A percentile compares a stretch with the other conserved stretches of the same genome.
phyloP scores from a whole-genome alignment of 805 yeast species.

The Candida fluviatilis region DNA sequence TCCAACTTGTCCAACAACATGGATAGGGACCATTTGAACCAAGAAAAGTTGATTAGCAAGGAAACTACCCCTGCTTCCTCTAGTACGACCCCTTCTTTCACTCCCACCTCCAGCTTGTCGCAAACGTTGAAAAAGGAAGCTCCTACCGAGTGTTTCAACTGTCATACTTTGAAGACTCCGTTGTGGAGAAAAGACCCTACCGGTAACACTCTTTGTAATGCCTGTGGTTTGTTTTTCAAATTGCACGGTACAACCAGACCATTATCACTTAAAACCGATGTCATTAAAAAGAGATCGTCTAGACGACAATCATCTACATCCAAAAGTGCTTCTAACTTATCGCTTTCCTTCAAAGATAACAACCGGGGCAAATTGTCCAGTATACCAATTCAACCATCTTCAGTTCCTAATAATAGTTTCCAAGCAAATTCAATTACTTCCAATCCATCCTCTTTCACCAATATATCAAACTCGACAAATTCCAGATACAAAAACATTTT shows the following conservation, averaged over 20 bases:
- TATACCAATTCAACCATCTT: conserved; percentile 21
- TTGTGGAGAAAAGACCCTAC: conserved; percentile 58
- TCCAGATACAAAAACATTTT: conserved; percentile 34
- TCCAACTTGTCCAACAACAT: conserved; percentile 2
- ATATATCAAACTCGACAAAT: conserved; percentile 4
- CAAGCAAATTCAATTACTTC: conserved; percentile 1
- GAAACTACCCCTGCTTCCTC: background rate
- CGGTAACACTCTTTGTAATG: conserved; percentile 61
- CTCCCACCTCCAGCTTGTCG: background rate
- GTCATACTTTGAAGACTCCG: conserved; percentile 58
- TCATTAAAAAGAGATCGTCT: conserved; percentile 53
- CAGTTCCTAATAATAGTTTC: background rate
- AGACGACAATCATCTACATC: conserved; percentile 21
- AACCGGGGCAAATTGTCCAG: conserved; percentile 41
- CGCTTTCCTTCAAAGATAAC: background rate
- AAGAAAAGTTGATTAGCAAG: background rate
- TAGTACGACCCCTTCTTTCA: background rate
- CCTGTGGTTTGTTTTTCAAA: conserved; percentile 59
- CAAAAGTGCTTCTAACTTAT: background rate
- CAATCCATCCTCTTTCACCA: conserved; percentile 4
- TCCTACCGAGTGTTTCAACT: conserved; percentile 48
- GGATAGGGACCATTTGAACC: conserved; percentile 3
- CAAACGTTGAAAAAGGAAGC: background rate
- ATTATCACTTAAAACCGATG: conserved; percentile 51
- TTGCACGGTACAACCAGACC: conserved; percentile 63